Percentiles rank a stretch among this genome's conserved stretches.
These are phyloP conservation scores for Claviceps humidiphila DNA, from an alignment of 2,329 filamentous ascomycete genomes.

Conservation along the genomic window DNA sequence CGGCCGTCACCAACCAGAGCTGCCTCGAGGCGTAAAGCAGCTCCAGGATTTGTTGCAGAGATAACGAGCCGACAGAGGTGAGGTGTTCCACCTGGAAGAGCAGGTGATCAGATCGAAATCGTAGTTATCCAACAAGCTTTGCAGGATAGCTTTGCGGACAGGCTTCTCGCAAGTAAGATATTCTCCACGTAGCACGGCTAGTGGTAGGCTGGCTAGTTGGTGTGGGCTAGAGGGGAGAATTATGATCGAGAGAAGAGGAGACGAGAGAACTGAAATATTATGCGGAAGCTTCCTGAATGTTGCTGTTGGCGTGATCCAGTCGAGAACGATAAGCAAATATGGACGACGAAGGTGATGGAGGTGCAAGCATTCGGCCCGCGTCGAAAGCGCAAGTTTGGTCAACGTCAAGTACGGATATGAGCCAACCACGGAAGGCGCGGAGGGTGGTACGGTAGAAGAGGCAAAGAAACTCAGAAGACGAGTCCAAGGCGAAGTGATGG, in stretches of 20 bases:
- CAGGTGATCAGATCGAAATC: background rate
- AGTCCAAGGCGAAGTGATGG: background rate
- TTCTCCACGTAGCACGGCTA: background rate
- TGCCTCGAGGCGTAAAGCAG: background rate
- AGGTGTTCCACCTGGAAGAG: background rate
- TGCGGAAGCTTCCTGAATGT: background rate
- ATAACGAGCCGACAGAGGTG: background rate
- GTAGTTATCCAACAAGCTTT: background rate
- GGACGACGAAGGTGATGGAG: background rate
- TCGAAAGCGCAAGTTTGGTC: background rate
- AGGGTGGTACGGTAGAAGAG: background rate
- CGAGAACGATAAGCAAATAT: background rate
- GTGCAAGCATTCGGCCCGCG: background rate
- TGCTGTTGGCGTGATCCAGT: background rate
- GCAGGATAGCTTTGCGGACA: background rate
- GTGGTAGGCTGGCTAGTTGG: background rate
- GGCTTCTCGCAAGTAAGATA: background rate
- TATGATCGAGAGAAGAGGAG: background rate
- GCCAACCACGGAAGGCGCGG: background rate
- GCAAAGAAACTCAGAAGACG: background rate
- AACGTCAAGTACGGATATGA: background rate
- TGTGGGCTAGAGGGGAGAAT: background rate
- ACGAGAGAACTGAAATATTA: background rate
- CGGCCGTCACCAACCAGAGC: conserved; percentile 5
- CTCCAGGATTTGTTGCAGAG: conserved; percentile 2